Evolutionary conservation across 495 filamentous ascomycete genomes (phyloP), one percentile per base, ranked within the genome.

Genomic region (Aspergillus wentii): DNA sequence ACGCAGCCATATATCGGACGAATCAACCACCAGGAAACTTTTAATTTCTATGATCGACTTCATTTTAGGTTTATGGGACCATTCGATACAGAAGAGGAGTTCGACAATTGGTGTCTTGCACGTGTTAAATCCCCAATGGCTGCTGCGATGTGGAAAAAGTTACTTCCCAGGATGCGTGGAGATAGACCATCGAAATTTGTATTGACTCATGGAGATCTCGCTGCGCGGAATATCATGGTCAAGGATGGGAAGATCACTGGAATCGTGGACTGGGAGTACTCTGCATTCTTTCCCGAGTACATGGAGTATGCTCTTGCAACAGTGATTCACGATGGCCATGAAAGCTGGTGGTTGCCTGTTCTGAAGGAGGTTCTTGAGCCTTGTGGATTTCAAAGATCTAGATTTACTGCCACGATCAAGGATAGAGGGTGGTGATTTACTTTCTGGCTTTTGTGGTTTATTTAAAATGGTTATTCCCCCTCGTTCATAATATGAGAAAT

Each of bases 151-250:
- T 44, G 34, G 39, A 43, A 38, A 38, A 22, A 23, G 3, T 29
- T 35, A 7, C 29, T 40, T 13, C 30, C 39, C 2, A 34, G 17
- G 13, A 43, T 43, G 30, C 21, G 33, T 15, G 39, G 9, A 7
- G 33, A 30, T 27, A 27, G 8, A n/a, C 11, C 20, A 11, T 19
- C 32, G n/a, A 35, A 20, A 13, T 40, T 45, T 25, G 67, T 71
- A 3, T 49, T 81, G 4, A 79, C 66, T 4, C 76, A 81, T 43
- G 76, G 76, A 4, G 78, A 82, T 51, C 49, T 80, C 13, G 42
- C 72, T 0, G 55, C 72, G 2, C 54, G 55, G 8, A 82, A 81
- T 42, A 69, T 83, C 31, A 66, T 80, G 46, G 65, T 82, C 4
- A 50, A 62, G 14, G 17, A 40, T 1, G 59, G 60, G 11, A 30